Base-by-base conservation (phyloP, 768 basidiomycete species). In the Phlebiopsis gigantea region DNA sequence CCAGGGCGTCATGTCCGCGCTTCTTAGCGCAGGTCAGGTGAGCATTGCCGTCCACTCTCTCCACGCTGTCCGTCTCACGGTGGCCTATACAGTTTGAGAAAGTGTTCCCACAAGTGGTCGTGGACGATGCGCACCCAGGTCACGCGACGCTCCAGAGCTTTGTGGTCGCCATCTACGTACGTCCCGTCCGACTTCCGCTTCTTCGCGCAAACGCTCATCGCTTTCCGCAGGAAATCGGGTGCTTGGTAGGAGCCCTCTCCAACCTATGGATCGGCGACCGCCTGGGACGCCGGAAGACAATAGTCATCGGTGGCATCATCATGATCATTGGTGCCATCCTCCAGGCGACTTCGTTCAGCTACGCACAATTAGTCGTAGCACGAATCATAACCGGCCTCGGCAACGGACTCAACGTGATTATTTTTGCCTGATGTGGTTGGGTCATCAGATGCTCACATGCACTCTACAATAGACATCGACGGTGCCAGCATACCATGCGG, bases 1-100 rank as follows among this genome's bases (percentile, higher is more conserved):
- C 62, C 85, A 86, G 64, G 84, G 84, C 43, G 85, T 85, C 29
- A 84, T 87, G 84, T 80, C 79, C n/a, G 82, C 83, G 17, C 71
- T 85, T 21, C 68, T 87, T 48, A 83, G 79, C 4, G 78, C 85
- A 0, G 70, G 71, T 46, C 77, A 80, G 71, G 80, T 80, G 55
- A 21, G 34, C 29, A 9, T 14, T 43, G 6, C 41, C 42, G 50
- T n/a, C 29, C 12, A 6, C 2, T 8, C 29, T 22, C 8, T 45
- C 15, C 34, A 25, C 9, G 2, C 29, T 46, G 19, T 57, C 28
- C 8, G 48, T n/a, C 49, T 57, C 41, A 53, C 46, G 17, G 8
- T 8, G 19, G 30, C 21, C 19, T 26, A 25, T 15, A 1, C 57
- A 83, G 73, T 88, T 87, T 54, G 81, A 82, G 60, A 77, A 70